Evolutionary conservation across 495 filamentous ascomycete genomes (phyloP).

Genomic region (Cercophora sp.): DNA sequence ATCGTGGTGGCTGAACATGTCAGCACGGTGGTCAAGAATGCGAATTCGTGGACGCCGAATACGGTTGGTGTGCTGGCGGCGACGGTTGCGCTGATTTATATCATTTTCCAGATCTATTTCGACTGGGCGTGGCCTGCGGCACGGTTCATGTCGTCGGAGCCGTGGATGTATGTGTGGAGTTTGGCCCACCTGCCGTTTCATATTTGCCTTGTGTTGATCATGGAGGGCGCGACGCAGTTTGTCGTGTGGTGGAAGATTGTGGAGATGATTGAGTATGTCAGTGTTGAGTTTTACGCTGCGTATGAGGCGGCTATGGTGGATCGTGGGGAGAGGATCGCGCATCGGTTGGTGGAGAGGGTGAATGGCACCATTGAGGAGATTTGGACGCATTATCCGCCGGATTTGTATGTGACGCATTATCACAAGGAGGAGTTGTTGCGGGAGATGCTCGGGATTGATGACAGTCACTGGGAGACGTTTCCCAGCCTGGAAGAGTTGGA

Average conservation of each 20-base stretch:
- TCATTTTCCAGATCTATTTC: slow-evolving; percentile 14
- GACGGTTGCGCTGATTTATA: slow-evolving; percentile 1
- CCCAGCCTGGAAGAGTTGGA: background rate
- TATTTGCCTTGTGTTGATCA: background rate
- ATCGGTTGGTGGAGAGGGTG: background rate
- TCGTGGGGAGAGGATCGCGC: background rate
- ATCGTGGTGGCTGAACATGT: slow-evolving; percentile 3
- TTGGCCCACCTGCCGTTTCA: slow-evolving; percentile 12
- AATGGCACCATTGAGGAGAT: background rate
- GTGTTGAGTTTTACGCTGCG: background rate
- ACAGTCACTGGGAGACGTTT: background rate
- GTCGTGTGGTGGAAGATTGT: slow-evolving; percentile 1
- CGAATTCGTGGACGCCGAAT: background rate
- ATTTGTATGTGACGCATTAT: background rate
- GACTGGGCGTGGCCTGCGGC: slow-evolving; percentile 3
- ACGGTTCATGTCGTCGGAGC: background rate
- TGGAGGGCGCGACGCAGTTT: background rate
- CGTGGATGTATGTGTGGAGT: background rate
- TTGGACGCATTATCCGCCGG: background rate
- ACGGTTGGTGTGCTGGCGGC: background rate
- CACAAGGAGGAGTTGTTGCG: background rate
- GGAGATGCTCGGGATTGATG: background rate
- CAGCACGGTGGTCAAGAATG: slow-evolving; percentile 3
- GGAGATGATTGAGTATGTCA: background rate
- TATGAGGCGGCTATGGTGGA: background rate